Percentiles rank a stretch among this genome's conserved stretches.
These are phyloP conservation scores for Auriscalpium orientale DNA, from an alignment of 768 basidiomycete species.

Conservation along the genomic window DNA sequence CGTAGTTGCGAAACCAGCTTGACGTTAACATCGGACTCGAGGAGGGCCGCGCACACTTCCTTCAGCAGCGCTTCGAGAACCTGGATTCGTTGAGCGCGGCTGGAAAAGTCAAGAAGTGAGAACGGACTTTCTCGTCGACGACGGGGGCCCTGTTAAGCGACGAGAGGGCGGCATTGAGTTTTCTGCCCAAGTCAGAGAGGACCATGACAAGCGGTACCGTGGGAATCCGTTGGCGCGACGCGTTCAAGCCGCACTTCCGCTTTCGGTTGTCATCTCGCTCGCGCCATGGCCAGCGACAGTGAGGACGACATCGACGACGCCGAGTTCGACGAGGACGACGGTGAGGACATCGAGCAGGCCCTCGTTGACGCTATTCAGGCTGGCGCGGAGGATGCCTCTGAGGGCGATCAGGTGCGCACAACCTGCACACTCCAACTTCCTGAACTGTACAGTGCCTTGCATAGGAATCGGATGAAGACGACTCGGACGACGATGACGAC, in stretches of 20 bases:
- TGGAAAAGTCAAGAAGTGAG: background rate
- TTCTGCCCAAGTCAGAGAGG: conserved; percentile 88
- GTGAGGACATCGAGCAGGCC: conserved; percentile 21
- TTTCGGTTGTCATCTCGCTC: conserved; percentile 32
- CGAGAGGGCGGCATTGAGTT: conserved; percentile 88
- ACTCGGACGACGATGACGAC: conserved; percentile 27
- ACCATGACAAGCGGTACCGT: conserved; percentile 58
- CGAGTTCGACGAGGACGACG: conserved; percentile 13
- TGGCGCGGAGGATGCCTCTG: conserved; percentile 51
- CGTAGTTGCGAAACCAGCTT: conserved; percentile 85
- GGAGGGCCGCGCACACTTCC: conserved; percentile 87
- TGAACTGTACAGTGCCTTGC: background rate
- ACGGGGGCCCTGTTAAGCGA: conserved; percentile 81
- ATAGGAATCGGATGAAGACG: conserved; percentile 18
- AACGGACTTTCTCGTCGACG: conserved; percentile 82
- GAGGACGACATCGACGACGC: conserved; percentile 50
- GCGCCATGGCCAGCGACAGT: conserved; percentile 35
- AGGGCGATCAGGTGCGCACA: conserved; percentile 59
- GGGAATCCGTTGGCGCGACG: background rate
- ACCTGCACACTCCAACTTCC: background rate
- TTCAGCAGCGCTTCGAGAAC: conserved; percentile 91
- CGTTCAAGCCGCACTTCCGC: background rate
- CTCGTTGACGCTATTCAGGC: conserved; percentile 50
- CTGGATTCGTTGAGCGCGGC: conserved; percentile 31
- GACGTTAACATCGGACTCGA: conserved; percentile 98